These are phyloP conservation scores for Phytophthora hybrid DNA, from an alignment of 352 stramenopile species.

Conservation along the genomic window DNA sequence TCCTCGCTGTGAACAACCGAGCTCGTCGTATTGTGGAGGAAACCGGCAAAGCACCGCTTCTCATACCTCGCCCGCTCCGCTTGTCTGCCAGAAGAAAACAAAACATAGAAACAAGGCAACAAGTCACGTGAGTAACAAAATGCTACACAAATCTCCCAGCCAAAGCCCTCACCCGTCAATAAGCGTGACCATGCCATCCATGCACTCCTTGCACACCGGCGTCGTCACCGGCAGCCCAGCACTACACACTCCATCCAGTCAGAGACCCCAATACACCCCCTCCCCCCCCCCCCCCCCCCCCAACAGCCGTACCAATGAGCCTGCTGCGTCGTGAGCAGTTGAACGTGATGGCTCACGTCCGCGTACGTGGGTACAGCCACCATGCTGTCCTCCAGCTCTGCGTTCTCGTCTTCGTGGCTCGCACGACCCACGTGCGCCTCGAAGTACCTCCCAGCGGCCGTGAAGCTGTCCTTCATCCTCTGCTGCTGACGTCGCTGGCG, in stretches of 20 bases:
- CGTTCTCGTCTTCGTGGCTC: slow-evolving; percentile 30
- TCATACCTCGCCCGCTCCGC: slow-evolving; percentile 76
- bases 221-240: slow-evolving; percentile 67
- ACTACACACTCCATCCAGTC: slow-evolving; percentile 26
- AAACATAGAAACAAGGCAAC: background rate
- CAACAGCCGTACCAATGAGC: slow-evolving; percentile 63
- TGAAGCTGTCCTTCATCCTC: slow-evolving; percentile 41
- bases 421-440: slow-evolving; percentile 32
- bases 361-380: slow-evolving; percentile 72
- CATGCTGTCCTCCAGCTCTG: slow-evolving; percentile 63
- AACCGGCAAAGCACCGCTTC: slow-evolving; percentile 71
- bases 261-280: background rate
- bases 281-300: background rate
- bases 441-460: slow-evolving; percentile 26
- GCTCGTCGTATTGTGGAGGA: slow-evolving; percentile 61
- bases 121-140: background rate
- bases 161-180: slow-evolving; percentile 59
- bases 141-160: background rate
- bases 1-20: slow-evolving; percentile 60
- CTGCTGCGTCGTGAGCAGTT: slow-evolving; percentile 73
- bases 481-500: slow-evolving; percentile 38
- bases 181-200: slow-evolving; percentile 77
- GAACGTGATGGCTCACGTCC: slow-evolving; percentile 77
- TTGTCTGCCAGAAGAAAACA: slow-evolving; percentile 42
- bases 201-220: slow-evolving; percentile 77